Conservation (phyloP, 176 grass and related monocot genomes). For the Oropetium thomaeum region DNA sequence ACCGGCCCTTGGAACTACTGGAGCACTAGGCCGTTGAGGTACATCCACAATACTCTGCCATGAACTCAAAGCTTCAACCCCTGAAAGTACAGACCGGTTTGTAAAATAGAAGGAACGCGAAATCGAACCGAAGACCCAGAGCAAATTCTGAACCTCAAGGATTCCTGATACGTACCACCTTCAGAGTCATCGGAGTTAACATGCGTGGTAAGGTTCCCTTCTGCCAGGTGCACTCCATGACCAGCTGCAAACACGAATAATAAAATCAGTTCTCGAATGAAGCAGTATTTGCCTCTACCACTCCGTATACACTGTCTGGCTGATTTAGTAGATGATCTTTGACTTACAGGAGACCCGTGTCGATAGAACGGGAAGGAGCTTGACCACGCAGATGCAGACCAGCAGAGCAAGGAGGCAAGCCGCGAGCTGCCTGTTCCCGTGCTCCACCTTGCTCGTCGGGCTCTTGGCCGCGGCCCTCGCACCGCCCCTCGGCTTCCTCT, state of each 20-base stretch:
- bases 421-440: constrained; percentile 19
- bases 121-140: background rate
- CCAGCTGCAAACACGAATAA: background rate
- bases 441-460: constrained; percentile 1
- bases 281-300: background rate
- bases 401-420: constrained; percentile 29
- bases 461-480: constrained; percentile 2
- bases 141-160: background rate
- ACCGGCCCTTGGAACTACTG: background rate
- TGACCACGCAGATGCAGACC: constrained; percentile 17
- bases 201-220: background rate
- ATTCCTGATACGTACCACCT: background rate
- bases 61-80: constrained; percentile 7
- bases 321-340: background rate
- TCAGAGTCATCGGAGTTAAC: background rate
- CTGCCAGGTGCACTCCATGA: background rate
- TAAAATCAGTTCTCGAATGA: background rate
- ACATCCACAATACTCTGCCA: background rate
- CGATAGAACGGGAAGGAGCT: background rate
- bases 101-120: background rate
- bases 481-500: constrained; percentile 25
- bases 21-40: background rate
- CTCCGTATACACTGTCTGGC: background rate
- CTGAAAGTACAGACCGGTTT: background rate
- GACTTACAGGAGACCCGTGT: constrained; percentile 18